Evolutionary conservation across 2,329 filamentous ascomycete genomes (phyloP), one percentile per base, ranked within the genome.

Genomic region (Hypomyces rosellus): DNA sequence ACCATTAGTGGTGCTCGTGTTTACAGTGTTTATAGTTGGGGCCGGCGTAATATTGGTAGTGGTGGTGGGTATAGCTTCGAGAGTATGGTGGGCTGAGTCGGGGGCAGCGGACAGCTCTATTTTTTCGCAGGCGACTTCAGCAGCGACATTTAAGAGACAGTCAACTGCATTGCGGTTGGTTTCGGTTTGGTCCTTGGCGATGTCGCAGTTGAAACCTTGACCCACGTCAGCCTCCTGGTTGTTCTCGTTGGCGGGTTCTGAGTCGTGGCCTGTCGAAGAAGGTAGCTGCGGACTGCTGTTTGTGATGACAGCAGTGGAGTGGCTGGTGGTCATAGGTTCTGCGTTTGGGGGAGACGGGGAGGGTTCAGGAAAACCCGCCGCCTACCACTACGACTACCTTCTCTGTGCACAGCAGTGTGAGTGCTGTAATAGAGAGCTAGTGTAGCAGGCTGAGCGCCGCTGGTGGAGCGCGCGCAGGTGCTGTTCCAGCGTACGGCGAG

Each of bases 311-410:
- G 46, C 51, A 49, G 51, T 34, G 44, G 53, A 45, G 39, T 51
- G 48, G 52, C 53, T 51, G 49, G 54, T 46, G 49, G 53, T 53
- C 54, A 55, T 55, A 48, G 49, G 46, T 18, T 36, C 34, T 36
- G 42, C 45, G 39, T 34, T 38, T 34, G 42, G 43, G 40, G 13
- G 42, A 30, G 25, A 30, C 41, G 39, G 42, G 50, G 40, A 22
- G 16, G 48, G 41, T 38, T 43, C 45, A 48, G 45, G 34, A 30
- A 30, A 49, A 44, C 40, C 50, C 50, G 40, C 50, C 50, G 39
- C 39, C 25, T 30, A 30, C 25, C 25, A 30, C 25, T 30, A 30
- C 25, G 25, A 30, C 25, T 30, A 7, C 25, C 25, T 30, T 30
- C 25, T 30, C 25, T 30, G 25, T 30, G 30, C 20, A 44, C 34